phyloP scores from a whole-genome alignment of 805 yeast species.

The Metschnikowia henanensis region DNA sequence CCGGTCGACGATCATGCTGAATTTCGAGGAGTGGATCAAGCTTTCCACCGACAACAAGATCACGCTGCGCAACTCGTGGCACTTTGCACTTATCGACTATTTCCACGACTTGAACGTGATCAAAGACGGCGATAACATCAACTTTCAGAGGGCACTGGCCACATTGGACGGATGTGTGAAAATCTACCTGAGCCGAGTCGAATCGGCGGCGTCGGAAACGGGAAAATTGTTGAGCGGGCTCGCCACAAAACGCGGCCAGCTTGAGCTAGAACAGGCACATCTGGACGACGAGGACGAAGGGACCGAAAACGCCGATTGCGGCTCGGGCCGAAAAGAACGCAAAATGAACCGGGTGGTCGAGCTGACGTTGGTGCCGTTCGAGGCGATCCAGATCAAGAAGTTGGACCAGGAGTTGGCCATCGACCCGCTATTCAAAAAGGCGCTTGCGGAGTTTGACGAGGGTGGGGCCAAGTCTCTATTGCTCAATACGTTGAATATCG shows the following conservation, averaged over 20 bases:
- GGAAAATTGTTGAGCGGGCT: conserved; percentile 80
- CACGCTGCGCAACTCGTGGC: conserved; percentile 85
- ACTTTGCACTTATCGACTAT: conserved; percentile 86
- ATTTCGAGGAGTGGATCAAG: conserved; percentile 51
- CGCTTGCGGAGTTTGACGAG: conserved; percentile 77
- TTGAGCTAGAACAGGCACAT: conserved; percentile 26
- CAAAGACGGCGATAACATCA: conserved; percentile 71
- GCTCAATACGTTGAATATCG: conserved; percentile 59
- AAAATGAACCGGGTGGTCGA: conserved; percentile 22
- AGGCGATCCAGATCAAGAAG: conserved; percentile 49
- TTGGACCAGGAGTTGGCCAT: conserved; percentile 64
- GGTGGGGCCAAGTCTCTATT: conserved; percentile 77
- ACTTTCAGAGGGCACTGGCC: conserved; percentile 88
- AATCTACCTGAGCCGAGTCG: conserved; percentile 87
- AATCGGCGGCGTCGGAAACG: conserved; percentile 88
- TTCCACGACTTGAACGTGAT: conserved; percentile 80
- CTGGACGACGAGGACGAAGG: conserved; percentile 21
- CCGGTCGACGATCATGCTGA: conserved; percentile 41
- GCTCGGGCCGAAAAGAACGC: conserved; percentile 18
- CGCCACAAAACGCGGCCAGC: conserved; percentile 34
- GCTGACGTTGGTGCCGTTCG: conserved; percentile 36
- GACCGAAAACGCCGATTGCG: conserved; percentile 20
- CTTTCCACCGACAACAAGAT: conserved; percentile 59
- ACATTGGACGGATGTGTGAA: conserved; percentile 94
- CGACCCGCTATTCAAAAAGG: conserved; percentile 75